A percentile compares a stretch with the other conserved stretches of the same genome.
These are phyloP conservation scores for Mucor plumbeus DNA, from an alignment of 371 early-diverging fungal species.

Conservation along the genomic window DNA sequence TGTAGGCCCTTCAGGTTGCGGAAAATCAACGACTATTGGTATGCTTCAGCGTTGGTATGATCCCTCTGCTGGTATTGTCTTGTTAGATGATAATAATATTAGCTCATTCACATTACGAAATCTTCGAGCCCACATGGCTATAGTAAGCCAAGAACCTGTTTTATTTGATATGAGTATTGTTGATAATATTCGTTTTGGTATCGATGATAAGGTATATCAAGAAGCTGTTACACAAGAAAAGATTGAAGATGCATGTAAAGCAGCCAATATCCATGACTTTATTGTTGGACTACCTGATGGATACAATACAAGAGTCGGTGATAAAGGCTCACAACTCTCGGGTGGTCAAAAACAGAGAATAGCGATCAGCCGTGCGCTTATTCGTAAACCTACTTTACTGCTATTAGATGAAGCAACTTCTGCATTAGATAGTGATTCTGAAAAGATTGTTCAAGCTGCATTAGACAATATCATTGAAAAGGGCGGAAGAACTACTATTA, in stretches of 20 bases:
- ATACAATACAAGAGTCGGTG: constrained; percentile 83
- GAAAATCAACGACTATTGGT: constrained; percentile 85
- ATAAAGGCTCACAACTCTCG: constrained; percentile 70
- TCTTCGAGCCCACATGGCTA: constrained; percentile 74
- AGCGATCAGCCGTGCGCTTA: constrained; percentile 72
- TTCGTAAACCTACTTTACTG: constrained; percentile 85
- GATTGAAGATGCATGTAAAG: constrained; percentile 64
- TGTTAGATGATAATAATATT: constrained; percentile 72
- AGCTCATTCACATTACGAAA: constrained; percentile 62
- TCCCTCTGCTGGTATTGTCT: constrained; percentile 61
- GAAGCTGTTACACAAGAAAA: constrained; percentile 56
- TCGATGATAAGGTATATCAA: constrained; percentile 56
- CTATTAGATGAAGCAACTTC: constrained; percentile 97
- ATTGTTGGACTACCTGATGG: constrained; percentile 69
- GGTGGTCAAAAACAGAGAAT: constrained; percentile 81
- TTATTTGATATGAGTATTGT: constrained; percentile 81
- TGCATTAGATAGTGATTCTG: constrained; percentile 88
- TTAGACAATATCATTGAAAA: constrained; percentile 75
- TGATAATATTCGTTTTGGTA: constrained; percentile 81
- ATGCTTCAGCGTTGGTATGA: constrained; percentile 91
- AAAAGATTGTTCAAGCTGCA: constrained; percentile 87
- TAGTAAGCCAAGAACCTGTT: constrained; percentile 90
- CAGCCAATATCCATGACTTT: constrained; percentile 84
- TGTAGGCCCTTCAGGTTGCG: constrained; percentile 88
- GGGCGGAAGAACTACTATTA: constrained; percentile 68